Evolutionary conservation across 2,329 filamentous ascomycete species (phyloP), one percentile per base, ranked within the genome.

Genomic region (Colletotrichum graminicola): DNA sequence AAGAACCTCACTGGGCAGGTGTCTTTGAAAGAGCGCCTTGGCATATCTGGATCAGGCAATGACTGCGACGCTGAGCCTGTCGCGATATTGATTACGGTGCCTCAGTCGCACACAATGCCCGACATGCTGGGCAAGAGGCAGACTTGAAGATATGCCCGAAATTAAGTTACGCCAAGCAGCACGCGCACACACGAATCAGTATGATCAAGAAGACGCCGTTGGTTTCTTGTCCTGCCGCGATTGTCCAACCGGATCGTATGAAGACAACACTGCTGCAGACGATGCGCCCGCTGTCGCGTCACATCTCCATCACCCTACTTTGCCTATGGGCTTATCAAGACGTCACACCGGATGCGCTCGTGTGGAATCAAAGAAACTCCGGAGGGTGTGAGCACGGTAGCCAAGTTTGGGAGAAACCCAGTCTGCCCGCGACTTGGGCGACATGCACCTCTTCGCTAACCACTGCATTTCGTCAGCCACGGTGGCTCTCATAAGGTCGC

Each of bases 291-390:
- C 39, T 45, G 39, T 49, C n/a, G 43, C 59, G 45, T 47, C 57
- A 47, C 52, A 23, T 29, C 1, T 49, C 21, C 29, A 39, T 59
- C 43, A 57, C 49, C 29, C 29, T 34, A 26, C 43, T 36, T n/a
- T 45, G 55, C 10, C 43, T 14, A 51, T 68, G 52, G 57, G 52
- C 57, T 63, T 63, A 60, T 68, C 64, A 71, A 14, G 11, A 32
- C 23, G 32, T 52, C 41, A 11, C 29, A 34, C 32, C 26, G 36
- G 34, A 61, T 26, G 45, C 36, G 36, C 54, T 64, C 32, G 32
- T 43, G 32, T 52, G 23, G 32, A 64, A 43, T 36, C 11, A 21
- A 41, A 43, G 39, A 18, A 51, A 26, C 36, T 34, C 16, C 43
- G 21, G 36, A 34, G n/a, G 36, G 32, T 43, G 34, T 54, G 54